phyloP scores from a whole-genome alignment of 768 basidiomycete genomes.

The Boletus bicolor region DNA sequence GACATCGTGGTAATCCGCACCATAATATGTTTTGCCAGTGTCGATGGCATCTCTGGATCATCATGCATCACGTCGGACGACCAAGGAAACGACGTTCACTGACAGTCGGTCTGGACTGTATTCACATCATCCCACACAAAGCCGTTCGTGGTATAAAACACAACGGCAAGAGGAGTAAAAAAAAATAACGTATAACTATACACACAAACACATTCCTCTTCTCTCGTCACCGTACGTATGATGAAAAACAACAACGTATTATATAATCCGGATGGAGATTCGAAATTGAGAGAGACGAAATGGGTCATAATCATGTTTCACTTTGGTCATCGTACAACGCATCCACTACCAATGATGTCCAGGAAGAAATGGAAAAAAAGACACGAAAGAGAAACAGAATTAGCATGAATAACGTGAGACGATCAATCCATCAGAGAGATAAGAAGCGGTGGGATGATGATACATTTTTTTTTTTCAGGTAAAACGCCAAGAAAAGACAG shows the following conservation, averaged over 20 bases:
- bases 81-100: too few species aligned
- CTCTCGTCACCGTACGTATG: too few species aligned
- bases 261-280: background rate
- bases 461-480: conserved; percentile 6
- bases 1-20: background rate
- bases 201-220: too few species aligned
- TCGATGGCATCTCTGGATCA: background rate
- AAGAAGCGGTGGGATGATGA: background rate
- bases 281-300: background rate
- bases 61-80: too few species aligned
- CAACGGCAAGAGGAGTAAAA: too few species aligned
- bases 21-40: background rate
- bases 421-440: background rate
- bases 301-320: background rate
- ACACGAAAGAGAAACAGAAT: background rate
- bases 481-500: background rate
- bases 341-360: background rate
- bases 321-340: conserved; percentile 2
- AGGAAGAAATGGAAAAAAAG: background rate
- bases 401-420: background rate
- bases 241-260: background rate
- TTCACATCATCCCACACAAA: too few species aligned
- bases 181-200: too few species aligned
- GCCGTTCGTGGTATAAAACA: too few species aligned
- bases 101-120: too few species aligned